Evolutionary conservation across 306 rosid genomes (phyloP), one percentile per base, ranked within the genome.

Genomic region (Cercis canadensis): DNA sequence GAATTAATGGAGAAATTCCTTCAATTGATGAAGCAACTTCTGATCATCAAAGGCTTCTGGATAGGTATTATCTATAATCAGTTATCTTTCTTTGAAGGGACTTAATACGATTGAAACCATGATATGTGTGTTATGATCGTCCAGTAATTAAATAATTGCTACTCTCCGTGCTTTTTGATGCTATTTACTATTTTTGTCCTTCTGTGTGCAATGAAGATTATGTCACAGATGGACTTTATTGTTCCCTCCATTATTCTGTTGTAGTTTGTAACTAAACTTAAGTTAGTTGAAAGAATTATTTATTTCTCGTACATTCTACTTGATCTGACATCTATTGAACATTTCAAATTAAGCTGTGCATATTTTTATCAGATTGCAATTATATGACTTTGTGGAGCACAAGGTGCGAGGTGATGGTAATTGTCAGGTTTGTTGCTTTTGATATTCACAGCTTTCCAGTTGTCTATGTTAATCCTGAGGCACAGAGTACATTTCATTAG

Each of bases 1-100:
- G 84, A 78, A 92, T 88, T 55, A 92, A 90, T 55, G 98, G 98
- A 49, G 97, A 90, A 71, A 88, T 92, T 87, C 98, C 98, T 54
- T 90, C 98, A 29, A 67, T 65, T 70, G 98, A 92, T 61, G 96
- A 86, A 87, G 98, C 87, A 41, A 87, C 91, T 69, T 88, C 98
- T 19, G 97, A 92, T 82, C 96, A 92, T 83, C 92, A 92, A 70
- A 87, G 97, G 78, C 96, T 92, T 75, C 74, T 83, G 50, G 85
- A 90, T 76, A 92, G 98, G 98, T 90, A 88, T 13, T 59, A 37
- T 1, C 49, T 55, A 62, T 50, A 61, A 56, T 56, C 41, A 59
- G 14, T 32, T 65, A 18, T 74, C 47, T 11, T 66, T 68, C 67
- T 37, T 50, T 11, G 19, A 15, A 53, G 29, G 6, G 7, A 8